Percentiles rank a stretch among this genome's conserved stretches.
Conservation (phyloP, 2,329 filamentous ascomycete species). For the Fusarium succisae region DNA sequence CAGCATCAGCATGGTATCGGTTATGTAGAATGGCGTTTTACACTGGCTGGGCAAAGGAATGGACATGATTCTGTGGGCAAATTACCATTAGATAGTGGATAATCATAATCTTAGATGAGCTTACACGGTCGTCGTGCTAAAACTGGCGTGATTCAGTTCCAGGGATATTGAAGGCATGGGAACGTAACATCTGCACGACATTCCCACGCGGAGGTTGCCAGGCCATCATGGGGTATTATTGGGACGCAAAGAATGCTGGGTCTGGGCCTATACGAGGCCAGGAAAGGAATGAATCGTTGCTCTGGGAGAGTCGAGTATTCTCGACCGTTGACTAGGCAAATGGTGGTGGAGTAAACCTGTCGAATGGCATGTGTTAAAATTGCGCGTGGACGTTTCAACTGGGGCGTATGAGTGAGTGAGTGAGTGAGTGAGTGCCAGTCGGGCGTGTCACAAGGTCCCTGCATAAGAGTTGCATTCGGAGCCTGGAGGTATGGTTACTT, state of each 20-base stretch:
- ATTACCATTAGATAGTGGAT: slow-evolving; percentile 23
- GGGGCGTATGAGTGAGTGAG: neutral
- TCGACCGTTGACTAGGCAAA: neutral
- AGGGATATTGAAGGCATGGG: neutral
- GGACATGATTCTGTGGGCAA: slow-evolving; percentile 14
- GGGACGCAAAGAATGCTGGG: neutral
- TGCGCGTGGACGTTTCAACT: slow-evolving; percentile 16
- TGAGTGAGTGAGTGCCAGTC: neutral
- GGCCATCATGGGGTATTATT: neutral
- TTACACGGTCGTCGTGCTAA: neutral
- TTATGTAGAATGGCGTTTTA: slow-evolving; percentile 12
- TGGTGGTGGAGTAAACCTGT: neutral
- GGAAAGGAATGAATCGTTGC: slow-evolving; percentile 1
- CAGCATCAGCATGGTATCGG: slow-evolving; percentile 8
- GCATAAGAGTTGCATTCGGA: slow-evolving; percentile 2
- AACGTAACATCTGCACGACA: slow-evolving; percentile 9
- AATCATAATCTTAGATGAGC: slow-evolving; percentile 33
- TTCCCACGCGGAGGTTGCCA: slow-evolving; percentile 12
- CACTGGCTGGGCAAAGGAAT: slow-evolving; percentile 18
- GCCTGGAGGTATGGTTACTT: neutral
- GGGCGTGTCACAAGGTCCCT: slow-evolving; percentile 24
- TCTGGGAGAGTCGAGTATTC: neutral
- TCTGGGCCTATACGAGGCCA: neutral
- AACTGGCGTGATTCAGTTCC: neutral
- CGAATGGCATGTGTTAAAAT: slow-evolving; percentile 31